These are phyloP conservation scores for Kregervanrija pseudodelftensis DNA, from an alignment of 805 yeast species.

Conservation along the genomic window DNA sequence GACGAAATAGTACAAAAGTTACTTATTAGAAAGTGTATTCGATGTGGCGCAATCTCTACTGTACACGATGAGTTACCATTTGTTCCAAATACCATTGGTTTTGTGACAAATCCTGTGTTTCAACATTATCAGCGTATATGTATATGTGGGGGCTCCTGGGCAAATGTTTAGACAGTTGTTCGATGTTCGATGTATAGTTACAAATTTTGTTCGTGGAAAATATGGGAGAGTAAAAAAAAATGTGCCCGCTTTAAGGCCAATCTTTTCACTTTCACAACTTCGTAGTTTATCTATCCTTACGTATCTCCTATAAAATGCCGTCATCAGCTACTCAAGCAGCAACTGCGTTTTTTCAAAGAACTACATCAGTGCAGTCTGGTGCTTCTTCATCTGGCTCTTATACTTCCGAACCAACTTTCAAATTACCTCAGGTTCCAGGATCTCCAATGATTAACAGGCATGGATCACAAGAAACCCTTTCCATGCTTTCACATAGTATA, in stretches of 20 bases:
- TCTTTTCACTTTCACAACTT: no score
- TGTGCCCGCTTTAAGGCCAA: no score
- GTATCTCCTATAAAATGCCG: no score
- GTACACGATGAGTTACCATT: conserved; percentile 31
- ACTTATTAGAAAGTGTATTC: conserved; percentile 25
- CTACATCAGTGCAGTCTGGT: no score
- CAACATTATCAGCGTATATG: conserved; percentile 54
- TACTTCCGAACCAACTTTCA: no score
- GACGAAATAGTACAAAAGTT: conserved; percentile 8
- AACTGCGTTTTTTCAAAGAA: no score
- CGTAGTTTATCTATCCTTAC: no score
- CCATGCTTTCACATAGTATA: conserved; percentile 16
- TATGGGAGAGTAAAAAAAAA: no score
- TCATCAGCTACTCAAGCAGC: no score
- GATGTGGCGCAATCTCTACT: conserved; percentile 30
- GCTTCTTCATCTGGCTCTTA: no score
- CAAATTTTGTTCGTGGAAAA: no score
- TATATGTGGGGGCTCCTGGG: conserved; percentile 76
- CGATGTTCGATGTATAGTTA: background rate
- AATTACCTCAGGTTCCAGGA: conserved; percentile 1
- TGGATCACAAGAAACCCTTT: conserved; percentile 12
- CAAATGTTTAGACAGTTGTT: conserved; percentile 26
- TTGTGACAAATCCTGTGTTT: conserved; percentile 25
- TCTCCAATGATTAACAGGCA: conserved; percentile 1
- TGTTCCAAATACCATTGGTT: conserved; percentile 21